These are phyloP conservation scores for Trapa bicornis DNA, from an alignment of 345 rosid genomes.

Conservation along the genomic window DNA sequence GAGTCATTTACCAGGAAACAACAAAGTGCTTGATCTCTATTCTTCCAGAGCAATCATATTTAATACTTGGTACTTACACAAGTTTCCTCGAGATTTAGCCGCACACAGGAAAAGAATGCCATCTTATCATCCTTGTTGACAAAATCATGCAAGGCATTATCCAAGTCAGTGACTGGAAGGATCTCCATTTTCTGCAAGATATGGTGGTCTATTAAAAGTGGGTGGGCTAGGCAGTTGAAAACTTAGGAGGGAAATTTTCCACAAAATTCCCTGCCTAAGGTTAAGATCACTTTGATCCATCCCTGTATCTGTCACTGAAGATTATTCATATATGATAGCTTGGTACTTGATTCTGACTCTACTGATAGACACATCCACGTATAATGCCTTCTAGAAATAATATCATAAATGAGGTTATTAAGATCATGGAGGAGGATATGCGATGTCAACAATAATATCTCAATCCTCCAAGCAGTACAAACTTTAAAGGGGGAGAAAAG, in stretches of 20 bases:
- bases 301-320: no score
- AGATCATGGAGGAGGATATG: background rate
- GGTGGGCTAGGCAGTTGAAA: background rate
- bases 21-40: background rate
- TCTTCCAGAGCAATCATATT: background rate
- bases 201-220: background rate
- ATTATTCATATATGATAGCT: no score
- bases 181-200: conserved; percentile 90
- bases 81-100: conserved; percentile 85
- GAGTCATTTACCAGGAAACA: background rate
- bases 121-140: conserved; percentile 92
- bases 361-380: background rate
- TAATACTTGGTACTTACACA: conserved; percentile 52
- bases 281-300: no score
- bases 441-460: background rate
- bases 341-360: background rate
- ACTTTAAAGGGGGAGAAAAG: background rate
- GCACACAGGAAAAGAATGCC: conserved; percentile 82
- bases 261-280: no score
- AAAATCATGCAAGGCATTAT: conserved; percentile 85
- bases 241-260: background rate
- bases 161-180: conserved; percentile 93
- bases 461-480: background rate
- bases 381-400: background rate
- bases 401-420: background rate